A percentile compares a stretch with the other conserved stretches of the same genome.
phyloP scores from a whole-genome alignment of 805 yeast species.

The Metschnikowia gruessii region DNA sequence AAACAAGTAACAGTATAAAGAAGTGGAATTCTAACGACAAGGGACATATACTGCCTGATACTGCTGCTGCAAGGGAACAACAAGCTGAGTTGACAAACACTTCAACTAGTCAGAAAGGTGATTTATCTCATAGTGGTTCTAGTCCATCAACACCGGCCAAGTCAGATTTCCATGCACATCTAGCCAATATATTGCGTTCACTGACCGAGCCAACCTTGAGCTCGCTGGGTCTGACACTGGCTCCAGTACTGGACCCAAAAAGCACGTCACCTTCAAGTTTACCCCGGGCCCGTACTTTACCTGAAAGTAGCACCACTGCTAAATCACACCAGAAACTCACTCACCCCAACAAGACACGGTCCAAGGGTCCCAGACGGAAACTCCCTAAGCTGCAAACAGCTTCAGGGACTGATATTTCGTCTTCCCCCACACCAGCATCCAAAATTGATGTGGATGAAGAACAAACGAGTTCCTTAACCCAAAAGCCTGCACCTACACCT shows the following conservation, averaged over 20 bases:
- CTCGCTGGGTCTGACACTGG: neutral
- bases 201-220: slow-evolving; percentile 27
- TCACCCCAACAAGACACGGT: slow-evolving; percentile 46
- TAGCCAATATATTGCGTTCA: slow-evolving; percentile 30
- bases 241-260: neutral
- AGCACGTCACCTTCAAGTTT: neutral
- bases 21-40: too few species aligned
- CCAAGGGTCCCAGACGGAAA: slow-evolving; percentile 52
- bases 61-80: too few species aligned
- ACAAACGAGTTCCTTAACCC: neutral
- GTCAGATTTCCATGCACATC: slow-evolving; percentile 13
- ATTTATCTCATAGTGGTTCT: too few species aligned
- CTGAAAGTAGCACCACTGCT: neutral
- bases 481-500: neutral
- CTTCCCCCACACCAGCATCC: neutral
- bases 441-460: neutral
- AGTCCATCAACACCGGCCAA: neutral
- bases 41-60: too few species aligned
- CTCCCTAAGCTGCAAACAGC: slow-evolving; percentile 32
- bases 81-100: too few species aligned
- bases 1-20: too few species aligned
- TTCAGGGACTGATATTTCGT: neutral
- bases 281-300: slow-evolving; percentile 10
- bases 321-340: slow-evolving; percentile 26
- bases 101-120: too few species aligned